phyloP scores from a whole-genome alignment of 2,329 filamentous ascomycete species.

The Alternaria gansuensis region DNA sequence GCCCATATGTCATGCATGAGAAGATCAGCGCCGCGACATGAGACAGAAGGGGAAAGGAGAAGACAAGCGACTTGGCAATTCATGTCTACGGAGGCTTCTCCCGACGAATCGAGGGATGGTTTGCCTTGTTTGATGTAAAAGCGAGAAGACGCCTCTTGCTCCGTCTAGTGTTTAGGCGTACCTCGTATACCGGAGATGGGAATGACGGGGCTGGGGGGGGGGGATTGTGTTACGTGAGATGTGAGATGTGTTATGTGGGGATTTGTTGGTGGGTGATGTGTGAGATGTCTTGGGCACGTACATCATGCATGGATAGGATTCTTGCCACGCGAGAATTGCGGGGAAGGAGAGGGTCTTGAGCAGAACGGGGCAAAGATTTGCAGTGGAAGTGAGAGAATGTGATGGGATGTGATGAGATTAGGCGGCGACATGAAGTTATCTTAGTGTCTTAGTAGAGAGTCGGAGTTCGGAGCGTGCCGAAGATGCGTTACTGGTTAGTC shows the following conservation, averaged over 20 bases:
- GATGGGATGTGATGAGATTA: slow-evolving; percentile 7
- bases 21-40: neutral
- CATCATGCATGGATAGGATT: slow-evolving; percentile 4
- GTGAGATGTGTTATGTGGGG: neutral
- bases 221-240: neutral
- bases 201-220: neutral
- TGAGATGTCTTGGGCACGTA: neutral
- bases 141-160: neutral
- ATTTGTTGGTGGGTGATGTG: neutral
- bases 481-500: neutral
- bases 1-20: slow-evolving; percentile 1
- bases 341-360: neutral
- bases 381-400: neutral
- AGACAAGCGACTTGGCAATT: neutral
- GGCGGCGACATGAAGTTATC: neutral
- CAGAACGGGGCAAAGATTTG: neutral
- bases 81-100: neutral
- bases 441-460: neutral
- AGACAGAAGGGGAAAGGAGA: neutral
- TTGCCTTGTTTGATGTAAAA: neutral
- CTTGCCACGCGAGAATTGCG: slow-evolving; percentile 8
- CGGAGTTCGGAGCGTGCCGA: slow-evolving; percentile 11
- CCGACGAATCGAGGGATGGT: neutral
- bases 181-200: slow-evolving; percentile 1
- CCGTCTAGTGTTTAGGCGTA: neutral